A percentile compares a stretch with the other conserved stretches of the same genome.
These are phyloP conservation scores for Chrysosporium queenslandicum DNA, from an alignment of 2,329 filamentous ascomycete species.

Conservation along the genomic window DNA sequence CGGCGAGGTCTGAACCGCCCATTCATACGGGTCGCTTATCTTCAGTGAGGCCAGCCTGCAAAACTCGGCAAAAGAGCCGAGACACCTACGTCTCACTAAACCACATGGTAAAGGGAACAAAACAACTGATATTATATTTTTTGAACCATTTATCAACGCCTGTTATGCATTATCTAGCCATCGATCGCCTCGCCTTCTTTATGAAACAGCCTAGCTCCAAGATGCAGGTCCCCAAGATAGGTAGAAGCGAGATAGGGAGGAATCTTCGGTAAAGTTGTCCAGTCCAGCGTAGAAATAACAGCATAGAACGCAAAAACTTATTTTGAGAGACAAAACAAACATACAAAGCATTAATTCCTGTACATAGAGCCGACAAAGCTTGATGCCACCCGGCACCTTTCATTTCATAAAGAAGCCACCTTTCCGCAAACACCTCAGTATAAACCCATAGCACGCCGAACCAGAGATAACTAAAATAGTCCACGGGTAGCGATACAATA, in stretches of 20 bases:
- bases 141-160: background rate
- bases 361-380: conserved; percentile 3
- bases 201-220: conserved; percentile 5
- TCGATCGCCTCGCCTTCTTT: background rate
- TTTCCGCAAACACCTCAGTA: conserved; percentile 7
- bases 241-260: conserved; percentile 3
- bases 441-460: background rate
- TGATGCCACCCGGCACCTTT: background rate
- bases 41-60: too few species aligned
- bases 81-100: too few species aligned
- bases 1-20: too few species aligned
- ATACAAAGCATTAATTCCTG: conserved; percentile 5
- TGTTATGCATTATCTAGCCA: conserved; percentile 5
- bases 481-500: background rate
- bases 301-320: background rate
- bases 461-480: background rate
- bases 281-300: background rate
- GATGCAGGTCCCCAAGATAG: conserved; percentile 3
- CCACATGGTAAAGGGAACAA: too few species aligned
- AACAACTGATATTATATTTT: background rate
- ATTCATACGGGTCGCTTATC: too few species aligned
- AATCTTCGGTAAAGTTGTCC: conserved; percentile 8
- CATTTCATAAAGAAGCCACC: conserved; percentile 3
- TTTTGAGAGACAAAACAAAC: background rate
- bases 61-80: too few species aligned